Base-by-base conservation (phyloP, 345 rosid genomes). In the Cardiospermum halicacabum region DNA sequence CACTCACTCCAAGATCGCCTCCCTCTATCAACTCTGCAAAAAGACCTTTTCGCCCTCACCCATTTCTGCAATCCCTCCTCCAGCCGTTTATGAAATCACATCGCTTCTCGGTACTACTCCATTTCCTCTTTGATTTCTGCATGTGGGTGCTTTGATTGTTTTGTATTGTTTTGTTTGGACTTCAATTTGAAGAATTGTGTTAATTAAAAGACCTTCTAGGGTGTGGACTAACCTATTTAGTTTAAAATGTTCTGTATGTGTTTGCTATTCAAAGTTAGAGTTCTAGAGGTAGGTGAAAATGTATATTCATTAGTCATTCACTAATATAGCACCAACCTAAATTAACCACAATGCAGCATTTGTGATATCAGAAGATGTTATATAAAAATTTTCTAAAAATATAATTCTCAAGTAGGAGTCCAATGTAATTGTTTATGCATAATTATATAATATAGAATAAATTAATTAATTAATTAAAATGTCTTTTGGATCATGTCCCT, bases 51-150 rank as follows among this genome's bases (percentile, higher is more conserved):
- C 86, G 30, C 84, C 96, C 13, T 75, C 89, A 4, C 80, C 71
- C 22, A 37, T 62, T 1, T 67, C 92, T 64, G 78, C 87, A 66
- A 57, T 78, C 28, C 68, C 92, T 67, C 66, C 94, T 45, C 73
- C 60, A 42, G 68, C 88, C 40, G 55, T 77, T 51, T 79, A 73
- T 43, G 78, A 77, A 49, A 56, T 90, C 67, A 70, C 74, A 71
- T 91, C 91, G 73, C 80, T 87, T 13, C 30, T 94, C 84, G 97
- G 99, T 94, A 89, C 42, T 69, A 64, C 30, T 68, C 45, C 26
- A 9, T 58, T 45, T 11, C 7, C 56, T 24, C n/a, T 60, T 56
- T 1, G 8, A 26, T 0, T 56, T 37, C 53, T 4, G 71, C 25
- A 32, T 40, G 2, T 53, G 71, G 65, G 69, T 75, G n/a, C n/a